phyloP scores from a whole-genome alignment of 2,329 filamentous ascomycete genomes.

The Scedosporium minutisporum region DNA sequence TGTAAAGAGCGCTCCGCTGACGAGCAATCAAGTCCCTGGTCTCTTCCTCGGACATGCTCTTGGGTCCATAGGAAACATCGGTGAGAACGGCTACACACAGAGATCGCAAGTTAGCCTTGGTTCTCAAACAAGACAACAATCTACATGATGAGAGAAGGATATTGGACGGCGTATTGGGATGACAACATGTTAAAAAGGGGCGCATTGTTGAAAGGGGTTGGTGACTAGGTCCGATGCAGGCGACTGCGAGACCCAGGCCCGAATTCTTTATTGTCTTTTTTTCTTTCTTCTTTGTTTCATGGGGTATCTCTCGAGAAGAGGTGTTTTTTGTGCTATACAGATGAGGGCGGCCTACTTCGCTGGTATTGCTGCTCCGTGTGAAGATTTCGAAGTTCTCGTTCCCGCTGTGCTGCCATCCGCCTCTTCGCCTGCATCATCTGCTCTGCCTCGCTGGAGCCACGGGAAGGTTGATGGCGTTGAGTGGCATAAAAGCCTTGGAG shows the following conservation, averaged over 20 bases:
- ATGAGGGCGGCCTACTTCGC: slow-evolving; percentile 85
- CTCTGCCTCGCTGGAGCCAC: slow-evolving; percentile 83
- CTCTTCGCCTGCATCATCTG: slow-evolving; percentile 99
- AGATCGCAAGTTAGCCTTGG: slow-evolving; percentile 5
- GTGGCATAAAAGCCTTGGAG: slow-evolving; percentile 89
- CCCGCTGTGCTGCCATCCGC: slow-evolving; percentile 96
- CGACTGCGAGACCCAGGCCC: slow-evolving; percentile 11
- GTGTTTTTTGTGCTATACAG: slow-evolving; percentile 47
- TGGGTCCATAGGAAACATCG: slow-evolving; percentile 36
- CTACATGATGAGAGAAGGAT: slow-evolving; percentile 5
- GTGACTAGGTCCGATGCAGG: neutral
- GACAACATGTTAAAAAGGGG: slow-evolving; percentile 1
- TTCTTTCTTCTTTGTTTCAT: slow-evolving; percentile 2
- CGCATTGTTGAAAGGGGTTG: neutral
- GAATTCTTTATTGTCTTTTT: slow-evolving; percentile 26
- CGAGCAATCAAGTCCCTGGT: slow-evolving; percentile 92
- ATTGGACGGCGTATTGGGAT: slow-evolving; percentile 1
- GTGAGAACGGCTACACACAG: slow-evolving; percentile 36
- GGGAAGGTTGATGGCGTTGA: slow-evolving; percentile 80
- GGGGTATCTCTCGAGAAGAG: slow-evolving; percentile 7
- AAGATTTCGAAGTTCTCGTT: slow-evolving; percentile 98
- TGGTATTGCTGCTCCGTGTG: slow-evolving; percentile 99
- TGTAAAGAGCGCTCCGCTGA: slow-evolving; percentile 89
- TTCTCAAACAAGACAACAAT: slow-evolving; percentile 7
- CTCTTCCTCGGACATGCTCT: slow-evolving; percentile 90